These are phyloP conservation scores for Tilletia walkeri DNA, from an alignment of 1,284 basidiomycete genomes.

Conservation along the genomic window DNA sequence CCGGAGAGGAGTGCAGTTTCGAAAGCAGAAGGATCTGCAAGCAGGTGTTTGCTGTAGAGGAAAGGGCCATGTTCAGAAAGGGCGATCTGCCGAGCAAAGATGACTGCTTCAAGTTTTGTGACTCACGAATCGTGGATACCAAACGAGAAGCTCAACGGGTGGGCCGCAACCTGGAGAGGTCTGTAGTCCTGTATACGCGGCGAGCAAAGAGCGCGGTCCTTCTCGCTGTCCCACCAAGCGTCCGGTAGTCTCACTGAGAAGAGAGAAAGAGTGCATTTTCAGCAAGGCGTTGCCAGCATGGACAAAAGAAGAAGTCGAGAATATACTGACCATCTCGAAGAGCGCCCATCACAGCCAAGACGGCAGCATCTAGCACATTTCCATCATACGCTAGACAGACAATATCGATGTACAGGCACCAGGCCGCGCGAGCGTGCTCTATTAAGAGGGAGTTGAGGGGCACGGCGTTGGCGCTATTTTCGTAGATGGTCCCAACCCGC, in stretches of 20 bases:
- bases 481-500: conserved; percentile 38
- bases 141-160: conserved; percentile 70
- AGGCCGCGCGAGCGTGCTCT: conserved; percentile 73
- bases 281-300: not conserved
- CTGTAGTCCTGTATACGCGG: conserved; percentile 58
- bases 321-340: conserved; percentile 71
- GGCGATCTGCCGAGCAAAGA: not conserved
- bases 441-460: conserved; percentile 74
- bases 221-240: conserved; percentile 71
- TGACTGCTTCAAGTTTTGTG: conserved; percentile 24
- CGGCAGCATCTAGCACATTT: conserved; percentile 84
- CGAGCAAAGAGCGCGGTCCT: conserved; percentile 68
- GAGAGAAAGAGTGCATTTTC: not conserved
- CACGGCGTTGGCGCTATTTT: conserved; percentile 56
- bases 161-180: conserved; percentile 61
- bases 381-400: conserved; percentile 96
- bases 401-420: conserved; percentile 89
- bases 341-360: conserved; percentile 82
- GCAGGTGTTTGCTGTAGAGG: conserved; percentile 64
- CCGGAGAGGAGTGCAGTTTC: conserved; percentile 73
- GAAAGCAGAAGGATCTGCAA: conserved; percentile 82
- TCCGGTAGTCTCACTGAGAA: conserved; percentile 63
- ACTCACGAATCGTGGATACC: conserved; percentile 70
- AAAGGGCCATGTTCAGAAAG: conserved; percentile 9
- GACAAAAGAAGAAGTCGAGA: not conserved